Evolutionary conservation across 768 basidiomycete species (phyloP), one percentile per base, ranked within the genome.

Genomic region (Phallus indusiatus): DNA sequence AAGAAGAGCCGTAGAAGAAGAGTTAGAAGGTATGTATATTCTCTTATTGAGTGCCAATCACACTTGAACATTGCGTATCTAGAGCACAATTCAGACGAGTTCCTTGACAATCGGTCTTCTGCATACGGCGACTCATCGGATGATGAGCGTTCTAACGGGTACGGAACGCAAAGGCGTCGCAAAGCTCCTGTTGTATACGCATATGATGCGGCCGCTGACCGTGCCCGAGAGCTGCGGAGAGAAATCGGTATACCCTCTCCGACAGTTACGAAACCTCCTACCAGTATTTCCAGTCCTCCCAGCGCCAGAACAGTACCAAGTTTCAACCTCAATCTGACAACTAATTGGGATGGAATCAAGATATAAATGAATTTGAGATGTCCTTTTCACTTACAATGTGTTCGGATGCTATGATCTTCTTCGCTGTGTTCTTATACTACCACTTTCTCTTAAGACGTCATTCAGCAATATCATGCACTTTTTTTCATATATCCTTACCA

Each of bases 171-270:
- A 65, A 70, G 70, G 42, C 68, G 65, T 28, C 66, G 65, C 62
- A 79, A 78, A 52, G 77, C 72, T 18, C 80, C 82, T 2, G 76
- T 82, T 22, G 80, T 80, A 14, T 94, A 86, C 71, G 90, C 88
- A n/a, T 96, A 96, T 69, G 93, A 96, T 68, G 93, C 93, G 0
- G 90, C 86, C 5, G 90, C 90, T 22, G 92, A 95, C 69, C 80
- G 88, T 62, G 82, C 82, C 55, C 62, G 64, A 61, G 68, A 68
- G 64, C 24, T 59, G 11, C 11, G 57, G 33, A 48, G 57, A 10
- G 57, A 59, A 20, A n/a, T 59, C n/a, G 57, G 57, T 11, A 59
- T 59, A 35, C 57, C 57, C n/a, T 24, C 50, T 36, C 57, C 48
- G 14, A 42, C 42, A 42, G 24, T 59, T 37, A 33, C 49, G 9